Base-by-base conservation (phyloP, 208 protist species). In the Leishmania guyanensis region DNA sequence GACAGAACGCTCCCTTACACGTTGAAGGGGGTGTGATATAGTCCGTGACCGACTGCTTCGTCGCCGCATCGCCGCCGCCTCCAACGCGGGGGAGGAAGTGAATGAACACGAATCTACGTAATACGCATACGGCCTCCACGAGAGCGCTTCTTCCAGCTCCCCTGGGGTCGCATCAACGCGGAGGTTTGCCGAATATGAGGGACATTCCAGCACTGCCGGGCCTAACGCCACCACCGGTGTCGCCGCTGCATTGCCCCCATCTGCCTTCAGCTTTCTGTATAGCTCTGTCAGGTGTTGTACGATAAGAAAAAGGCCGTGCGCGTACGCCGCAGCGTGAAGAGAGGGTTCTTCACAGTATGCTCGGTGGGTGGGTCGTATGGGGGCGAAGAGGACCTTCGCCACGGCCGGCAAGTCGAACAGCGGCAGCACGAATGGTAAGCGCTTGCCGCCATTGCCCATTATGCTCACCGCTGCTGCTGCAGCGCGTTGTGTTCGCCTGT, bases 351-450 rank as follows among this genome's bases (percentile, higher is more conserved):
- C 20, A 62, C 56, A 62, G 12, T 62, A 26, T 62, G 56, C 56
- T 62, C 8, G 56, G n/a, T 17, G 56, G 22, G n/a, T 62, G 5
- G 56, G 56, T 62, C 9, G 56, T 62, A 62, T n/a, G 56, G 56
- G 20, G 22, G 70, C 53, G 75, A 87, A 80, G 64, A 85, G 77
- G 36, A 75, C 83, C 58, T 90, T 86, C 20, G 51, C 77, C 64
- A 66, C 83, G 16, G 74, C 78, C 26, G 80, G 86, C 10, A 87
- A 66, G 46, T 85, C 70, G 43, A 90, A 82, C 36, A 87, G 72
- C 8, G 77, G 75, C 5, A 84, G 72, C 26, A 78, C 48, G 9
- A 8, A 53, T 14, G 1, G 6, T 8, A 20, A 53, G 20, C 22
- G 46, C 16, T 16, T 48, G 66, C 66, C 66, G 39, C 66, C 33